These are phyloP conservation scores for Cydonia oblonga DNA, from an alignment of 331 rosid species.

Conservation along the genomic window DNA sequence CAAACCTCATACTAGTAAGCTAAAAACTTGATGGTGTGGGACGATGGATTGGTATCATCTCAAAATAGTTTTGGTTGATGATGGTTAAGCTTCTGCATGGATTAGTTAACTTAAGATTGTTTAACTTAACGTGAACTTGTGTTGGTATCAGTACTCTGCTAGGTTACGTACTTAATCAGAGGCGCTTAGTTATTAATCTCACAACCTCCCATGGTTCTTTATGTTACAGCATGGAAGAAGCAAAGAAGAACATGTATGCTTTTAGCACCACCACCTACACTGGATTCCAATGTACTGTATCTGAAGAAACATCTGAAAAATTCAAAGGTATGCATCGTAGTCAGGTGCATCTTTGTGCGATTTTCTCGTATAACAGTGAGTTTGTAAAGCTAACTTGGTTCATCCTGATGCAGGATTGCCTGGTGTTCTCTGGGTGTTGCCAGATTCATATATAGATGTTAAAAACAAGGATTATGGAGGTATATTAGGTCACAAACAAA, in stretches of 20 bases:
- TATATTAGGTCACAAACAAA: conserved; percentile 4
- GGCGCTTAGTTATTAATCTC: neutral
- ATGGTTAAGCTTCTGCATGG: neutral
- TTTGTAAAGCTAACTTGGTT: neutral
- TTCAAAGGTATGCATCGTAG: too few relatives aligned
- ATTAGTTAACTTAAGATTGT: neutral
- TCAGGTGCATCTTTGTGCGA: neutral
- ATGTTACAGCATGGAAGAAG: conserved; percentile 76
- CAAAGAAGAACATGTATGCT: conserved; percentile 96
- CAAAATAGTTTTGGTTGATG: neutral
- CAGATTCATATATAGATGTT: conserved; percentile 89
- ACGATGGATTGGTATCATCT: neutral
- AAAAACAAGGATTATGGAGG: conserved; percentile 89
- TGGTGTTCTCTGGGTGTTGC: conserved; percentile 91
- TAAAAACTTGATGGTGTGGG: neutral
- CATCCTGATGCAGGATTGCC: conserved; percentile 54
- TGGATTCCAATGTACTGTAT: too few relatives aligned
- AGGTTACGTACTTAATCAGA: neutral
- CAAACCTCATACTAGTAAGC: neutral
- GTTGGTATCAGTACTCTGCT: neutral
- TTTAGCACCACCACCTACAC: conserved; percentile 53
- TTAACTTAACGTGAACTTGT: neutral
- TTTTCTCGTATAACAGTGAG: neutral
- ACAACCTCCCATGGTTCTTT: neutral
- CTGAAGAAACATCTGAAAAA: too few relatives aligned